Conservation (phyloP, 345 rosid genomes). For the Eutrema yunnanense region DNA sequence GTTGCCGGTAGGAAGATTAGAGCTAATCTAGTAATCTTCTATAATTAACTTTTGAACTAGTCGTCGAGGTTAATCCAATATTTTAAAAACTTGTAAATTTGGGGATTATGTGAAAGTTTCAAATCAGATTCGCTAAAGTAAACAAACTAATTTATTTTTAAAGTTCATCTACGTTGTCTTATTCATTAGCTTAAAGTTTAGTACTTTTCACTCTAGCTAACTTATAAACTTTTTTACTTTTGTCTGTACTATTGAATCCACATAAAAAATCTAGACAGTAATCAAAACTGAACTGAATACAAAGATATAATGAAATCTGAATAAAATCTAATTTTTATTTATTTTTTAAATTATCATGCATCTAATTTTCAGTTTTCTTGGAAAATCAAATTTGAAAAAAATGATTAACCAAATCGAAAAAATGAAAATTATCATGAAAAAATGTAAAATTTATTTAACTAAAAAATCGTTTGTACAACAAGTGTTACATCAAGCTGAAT, state of each 20-base stretch:
- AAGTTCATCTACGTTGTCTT: background rate
- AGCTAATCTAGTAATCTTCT: background rate
- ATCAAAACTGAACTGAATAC: background rate
- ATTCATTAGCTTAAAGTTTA: background rate
- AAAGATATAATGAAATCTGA: background rate
- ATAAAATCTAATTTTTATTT: background rate
- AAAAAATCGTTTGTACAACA: too few species aligned
- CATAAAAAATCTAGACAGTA: background rate
- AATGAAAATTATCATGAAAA: too few species aligned
- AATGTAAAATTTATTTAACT: too few species aligned
- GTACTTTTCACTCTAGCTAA: background rate
- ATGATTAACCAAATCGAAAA: too few species aligned
- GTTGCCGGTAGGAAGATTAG: background rate
- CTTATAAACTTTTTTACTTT: background rate
- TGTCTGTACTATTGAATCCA: background rate
- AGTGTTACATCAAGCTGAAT: too few species aligned
- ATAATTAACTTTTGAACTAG: conserved; percentile 16
- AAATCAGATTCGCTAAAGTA: background rate
- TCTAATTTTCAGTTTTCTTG: too few species aligned
- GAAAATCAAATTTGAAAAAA: too few species aligned
- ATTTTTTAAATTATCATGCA: too few species aligned
- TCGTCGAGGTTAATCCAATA: conserved; percentile 13
- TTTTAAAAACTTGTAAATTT: background rate
- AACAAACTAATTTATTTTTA: background rate
- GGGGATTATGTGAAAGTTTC: background rate